These are phyloP conservation scores for Pythium dissotocum DNA, from an alignment of 352 stramenopile species.

Conservation along the genomic window DNA sequence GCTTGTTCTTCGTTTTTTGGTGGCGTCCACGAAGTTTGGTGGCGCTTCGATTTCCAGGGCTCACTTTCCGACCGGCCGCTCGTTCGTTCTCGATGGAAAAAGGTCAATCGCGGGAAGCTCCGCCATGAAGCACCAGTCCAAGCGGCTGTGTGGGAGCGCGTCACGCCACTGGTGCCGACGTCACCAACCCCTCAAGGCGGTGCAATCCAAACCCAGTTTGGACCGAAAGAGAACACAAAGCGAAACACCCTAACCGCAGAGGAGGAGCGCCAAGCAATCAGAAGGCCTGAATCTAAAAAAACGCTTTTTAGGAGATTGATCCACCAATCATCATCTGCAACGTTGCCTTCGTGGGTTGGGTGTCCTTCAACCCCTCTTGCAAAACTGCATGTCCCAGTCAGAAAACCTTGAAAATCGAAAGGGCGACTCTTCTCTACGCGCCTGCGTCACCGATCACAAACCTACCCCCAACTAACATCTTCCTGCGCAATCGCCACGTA, in stretches of 20 bases:
- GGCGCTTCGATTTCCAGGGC: conserved; percentile 22
- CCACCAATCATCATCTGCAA: conserved; percentile 26
- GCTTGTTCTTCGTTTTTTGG: neutral
- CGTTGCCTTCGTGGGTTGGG: conserved; percentile 23
- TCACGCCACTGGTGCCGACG: conserved; percentile 26
- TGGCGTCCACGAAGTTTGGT: neutral
- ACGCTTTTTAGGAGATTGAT: conserved; percentile 10
- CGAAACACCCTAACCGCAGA: conserved; percentile 14
- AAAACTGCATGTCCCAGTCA: conserved; percentile 10
- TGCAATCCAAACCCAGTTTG: neutral
- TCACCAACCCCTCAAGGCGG: conserved; percentile 21
- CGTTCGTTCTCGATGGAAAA: conserved; percentile 7
- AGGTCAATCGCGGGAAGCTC: conserved; percentile 2
- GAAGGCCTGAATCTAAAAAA: conserved; percentile 12
- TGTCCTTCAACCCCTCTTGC: conserved; percentile 14
- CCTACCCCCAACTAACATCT: conserved; percentile 19
- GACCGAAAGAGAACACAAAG: neutral
- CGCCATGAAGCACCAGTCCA: neutral
- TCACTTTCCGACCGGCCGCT: conserved; percentile 20
- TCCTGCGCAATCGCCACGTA: neutral
- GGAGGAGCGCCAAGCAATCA: conserved; percentile 14
- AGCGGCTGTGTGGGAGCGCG: conserved; percentile 19
- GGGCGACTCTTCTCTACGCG: conserved; percentile 8
- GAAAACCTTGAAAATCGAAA: neutral
- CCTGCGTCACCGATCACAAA: conserved; percentile 23